Conservation (phyloP, 805 yeast species). For the Kodamaea hsintzibuensis region DNA sequence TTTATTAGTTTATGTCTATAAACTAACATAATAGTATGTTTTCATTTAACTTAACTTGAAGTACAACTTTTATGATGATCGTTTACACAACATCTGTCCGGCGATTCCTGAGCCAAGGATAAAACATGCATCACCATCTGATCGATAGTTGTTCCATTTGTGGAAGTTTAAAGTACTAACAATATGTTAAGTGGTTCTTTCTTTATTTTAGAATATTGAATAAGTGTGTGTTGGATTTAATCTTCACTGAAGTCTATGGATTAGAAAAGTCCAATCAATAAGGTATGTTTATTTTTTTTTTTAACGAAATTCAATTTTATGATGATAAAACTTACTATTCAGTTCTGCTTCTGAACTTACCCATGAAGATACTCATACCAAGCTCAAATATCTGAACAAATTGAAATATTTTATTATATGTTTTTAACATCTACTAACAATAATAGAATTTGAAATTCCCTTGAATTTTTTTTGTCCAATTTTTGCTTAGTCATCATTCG, state of each 20-base stretch:
- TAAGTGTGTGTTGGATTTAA: too few relatives aligned
- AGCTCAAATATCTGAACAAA: conserved; percentile 48
- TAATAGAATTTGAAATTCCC: background rate
- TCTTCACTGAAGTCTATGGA: background rate
- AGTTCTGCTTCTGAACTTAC: conserved; percentile 98
- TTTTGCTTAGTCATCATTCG: conserved; percentile 1
- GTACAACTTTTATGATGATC: conserved; percentile 15
- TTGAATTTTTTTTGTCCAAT: background rate
- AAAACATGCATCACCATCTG: conserved; percentile 99
- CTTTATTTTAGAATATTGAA: too few relatives aligned
- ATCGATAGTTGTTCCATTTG: conserved; percentile 23
- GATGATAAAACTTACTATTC: conserved; percentile 66
- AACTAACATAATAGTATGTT: conserved; percentile 11
- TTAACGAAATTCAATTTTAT: conserved; percentile 22
- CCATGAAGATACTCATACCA: conserved; percentile 80
- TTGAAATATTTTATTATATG: background rate
- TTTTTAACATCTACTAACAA: background rate
- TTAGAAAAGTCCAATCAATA: background rate
- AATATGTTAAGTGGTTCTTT: background rate
- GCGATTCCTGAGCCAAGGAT: conserved; percentile 79
- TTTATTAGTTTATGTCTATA: background rate
- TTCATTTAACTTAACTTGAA: background rate
- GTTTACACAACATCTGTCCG: conserved; percentile 32
- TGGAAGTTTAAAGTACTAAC: background rate
- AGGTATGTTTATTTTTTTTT: background rate